These are phyloP conservation scores for Cladosporium oxysporum DNA, from an alignment of 2,329 filamentous ascomycete species.

Conservation along the genomic window DNA sequence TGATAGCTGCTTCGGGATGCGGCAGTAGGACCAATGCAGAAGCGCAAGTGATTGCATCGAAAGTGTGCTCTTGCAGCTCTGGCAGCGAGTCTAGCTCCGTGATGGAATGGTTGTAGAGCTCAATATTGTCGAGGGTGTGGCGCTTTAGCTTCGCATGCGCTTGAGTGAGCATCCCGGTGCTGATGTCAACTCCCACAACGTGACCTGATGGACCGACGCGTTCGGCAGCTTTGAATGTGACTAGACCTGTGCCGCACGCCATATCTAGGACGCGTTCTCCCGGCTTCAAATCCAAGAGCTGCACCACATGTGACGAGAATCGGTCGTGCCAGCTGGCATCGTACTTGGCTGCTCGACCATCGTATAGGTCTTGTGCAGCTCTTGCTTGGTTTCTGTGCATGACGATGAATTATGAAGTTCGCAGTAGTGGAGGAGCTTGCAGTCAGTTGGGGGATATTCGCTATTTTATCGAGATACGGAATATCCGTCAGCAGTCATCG, in stretches of 20 bases:
- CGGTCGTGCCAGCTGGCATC: constrained; percentile 45
- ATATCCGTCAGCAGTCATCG: background rate
- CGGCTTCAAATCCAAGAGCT: constrained; percentile 29
- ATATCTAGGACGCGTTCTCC: constrained; percentile 48
- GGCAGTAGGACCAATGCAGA: constrained; percentile 45
- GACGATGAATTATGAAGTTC: too few species aligned
- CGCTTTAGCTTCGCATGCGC: constrained; percentile 37
- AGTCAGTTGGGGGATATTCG: background rate
- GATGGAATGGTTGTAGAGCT: constrained; percentile 41
- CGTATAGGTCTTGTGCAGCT: constrained; percentile 34
- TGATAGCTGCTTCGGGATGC: constrained; percentile 40
- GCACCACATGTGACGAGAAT: constrained; percentile 43
- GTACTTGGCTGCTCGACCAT: constrained; percentile 39
- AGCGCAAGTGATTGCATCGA: constrained; percentile 42
- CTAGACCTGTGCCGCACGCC: constrained; percentile 49
- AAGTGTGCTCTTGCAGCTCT: constrained; percentile 24
- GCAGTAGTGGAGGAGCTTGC: background rate
- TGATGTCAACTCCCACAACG: constrained; percentile 47
- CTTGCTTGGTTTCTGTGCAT: constrained; percentile 18
- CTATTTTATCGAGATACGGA: background rate
- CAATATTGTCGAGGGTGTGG: constrained; percentile 36
- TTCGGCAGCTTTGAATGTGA: constrained; percentile 43
- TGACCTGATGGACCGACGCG: constrained; percentile 41
- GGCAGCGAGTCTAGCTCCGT: constrained; percentile 35
- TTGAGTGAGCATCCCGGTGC: constrained; percentile 43